phyloP scores from a whole-genome alignment of 441 rosid species.

The Jatropha podagrica region DNA sequence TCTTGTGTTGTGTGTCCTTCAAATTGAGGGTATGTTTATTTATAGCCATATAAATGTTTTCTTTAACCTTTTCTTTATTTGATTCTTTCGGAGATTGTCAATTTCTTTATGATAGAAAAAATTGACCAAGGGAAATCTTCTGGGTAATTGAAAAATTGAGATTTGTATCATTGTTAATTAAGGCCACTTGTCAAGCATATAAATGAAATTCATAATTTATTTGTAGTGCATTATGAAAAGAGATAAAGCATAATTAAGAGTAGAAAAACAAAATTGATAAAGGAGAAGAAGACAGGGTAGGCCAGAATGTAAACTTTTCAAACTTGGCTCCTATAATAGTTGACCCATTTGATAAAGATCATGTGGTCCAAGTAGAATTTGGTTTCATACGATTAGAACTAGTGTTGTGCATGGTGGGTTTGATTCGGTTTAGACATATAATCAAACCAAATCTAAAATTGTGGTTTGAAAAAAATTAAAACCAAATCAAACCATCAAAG shows the following conservation, averaged over 20 bases:
- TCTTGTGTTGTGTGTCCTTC: neutral
- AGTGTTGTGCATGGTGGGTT: too few species aligned
- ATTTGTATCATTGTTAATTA: too few species aligned
- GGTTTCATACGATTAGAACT: neutral
- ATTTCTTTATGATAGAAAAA: neutral
- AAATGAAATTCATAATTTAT: too few species aligned
- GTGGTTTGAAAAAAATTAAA: too few species aligned
- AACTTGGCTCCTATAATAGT: neutral
- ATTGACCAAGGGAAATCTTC: neutral
- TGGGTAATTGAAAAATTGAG: neutral
- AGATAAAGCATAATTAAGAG: neutral
- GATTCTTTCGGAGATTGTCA: too few species aligned
- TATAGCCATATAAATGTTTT: slow-evolving; percentile 2
- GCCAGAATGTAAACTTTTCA: neutral
- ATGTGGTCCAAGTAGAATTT: neutral
- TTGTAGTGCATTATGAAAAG: neutral
- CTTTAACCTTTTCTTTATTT: too few species aligned
- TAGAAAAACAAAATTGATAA: neutral
- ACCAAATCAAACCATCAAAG: too few species aligned
- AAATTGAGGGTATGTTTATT: neutral
- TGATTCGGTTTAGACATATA: too few species aligned
- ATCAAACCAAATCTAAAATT: too few species aligned
- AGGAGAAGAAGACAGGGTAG: neutral
- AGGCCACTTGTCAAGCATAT: neutral
- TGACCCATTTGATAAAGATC: neutral